phyloP scores from a whole-genome alignment of 305 asterid species.

The Coffea humblotiana region DNA sequence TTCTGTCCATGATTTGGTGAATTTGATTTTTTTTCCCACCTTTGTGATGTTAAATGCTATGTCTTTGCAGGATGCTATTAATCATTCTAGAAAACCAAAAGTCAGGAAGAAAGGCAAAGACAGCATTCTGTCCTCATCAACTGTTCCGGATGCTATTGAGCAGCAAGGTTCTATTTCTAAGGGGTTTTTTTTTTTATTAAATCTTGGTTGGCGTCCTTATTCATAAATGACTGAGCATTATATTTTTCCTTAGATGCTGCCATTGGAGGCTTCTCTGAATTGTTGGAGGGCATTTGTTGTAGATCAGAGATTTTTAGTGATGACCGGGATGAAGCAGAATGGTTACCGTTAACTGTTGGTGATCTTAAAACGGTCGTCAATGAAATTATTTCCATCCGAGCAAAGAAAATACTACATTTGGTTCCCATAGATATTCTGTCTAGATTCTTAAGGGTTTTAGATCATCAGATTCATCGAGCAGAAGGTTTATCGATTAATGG shows the following conservation, averaged over 20 bases:
- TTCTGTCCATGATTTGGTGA: slow-evolving; percentile 17
- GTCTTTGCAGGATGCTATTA: slow-evolving; percentile 62
- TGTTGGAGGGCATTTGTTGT: slow-evolving; percentile 73
- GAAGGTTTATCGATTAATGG: slow-evolving; percentile 90
- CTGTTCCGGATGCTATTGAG: slow-evolving; percentile 57
- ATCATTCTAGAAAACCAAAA: slow-evolving; percentile 74
- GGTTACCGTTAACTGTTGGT: slow-evolving; percentile 64
- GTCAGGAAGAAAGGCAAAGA: slow-evolving; percentile 68
- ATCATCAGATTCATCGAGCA: slow-evolving; percentile 91
- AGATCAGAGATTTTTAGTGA: slow-evolving; percentile 72
- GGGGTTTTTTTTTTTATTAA: slow-evolving; percentile 14
- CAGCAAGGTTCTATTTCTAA: slow-evolving; percentile 60
- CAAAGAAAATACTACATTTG: slow-evolving; percentile 66
- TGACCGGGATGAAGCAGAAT: slow-evolving; percentile 88
- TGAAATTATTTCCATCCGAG: slow-evolving; percentile 74
- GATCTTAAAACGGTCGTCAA: slow-evolving; percentile 75
- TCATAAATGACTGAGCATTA: slow-evolving; percentile 21
- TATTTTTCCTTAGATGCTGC: slow-evolving; percentile 58
- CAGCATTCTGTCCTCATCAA: slow-evolving; percentile 38
- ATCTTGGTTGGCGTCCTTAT: slow-evolving; percentile 7
- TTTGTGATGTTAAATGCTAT: slow-evolving; percentile 21
- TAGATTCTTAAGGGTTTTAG: slow-evolving; percentile 75
- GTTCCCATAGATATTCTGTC: slow-evolving; percentile 76
- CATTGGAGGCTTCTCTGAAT: slow-evolving; percentile 63
- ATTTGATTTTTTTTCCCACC: slow-evolving; percentile 12